Evolutionary conservation across 2,329 filamentous ascomycete genomes (phyloP).

Genomic region (Monilinia fructigena): DNA sequence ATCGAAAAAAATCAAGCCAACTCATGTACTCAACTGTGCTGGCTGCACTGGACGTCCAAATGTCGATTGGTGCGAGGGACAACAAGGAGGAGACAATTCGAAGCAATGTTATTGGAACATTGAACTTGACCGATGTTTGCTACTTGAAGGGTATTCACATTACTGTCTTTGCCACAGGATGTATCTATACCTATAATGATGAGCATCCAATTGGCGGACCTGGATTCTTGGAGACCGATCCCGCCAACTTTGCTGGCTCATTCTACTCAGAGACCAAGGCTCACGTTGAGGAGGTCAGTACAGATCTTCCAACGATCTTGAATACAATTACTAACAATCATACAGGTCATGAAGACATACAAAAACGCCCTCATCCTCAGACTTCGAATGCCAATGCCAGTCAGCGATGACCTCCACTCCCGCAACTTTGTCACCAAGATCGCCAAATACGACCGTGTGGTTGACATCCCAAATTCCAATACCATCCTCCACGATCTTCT

Average conservation of each 20-base stretch:
- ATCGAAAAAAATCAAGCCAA: slow-evolving; percentile 60
- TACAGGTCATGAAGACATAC: slow-evolving; percentile 60
- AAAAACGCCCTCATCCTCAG: slow-evolving; percentile 61
- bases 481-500: slow-evolving; percentile 64
- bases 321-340: slow-evolving; percentile 22
- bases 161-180: slow-evolving; percentile 67
- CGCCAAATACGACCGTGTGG: slow-evolving; percentile 60
- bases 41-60: slow-evolving; percentile 66
- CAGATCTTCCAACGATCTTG: background rate
- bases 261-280: slow-evolving; percentile 69
- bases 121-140: slow-evolving; percentile 63
- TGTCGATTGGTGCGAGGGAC: slow-evolving; percentile 70
- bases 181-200: slow-evolving; percentile 65
- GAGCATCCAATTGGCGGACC: slow-evolving; percentile 58
- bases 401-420: slow-evolving; percentile 64
- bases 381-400: slow-evolving; percentile 68
- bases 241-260: slow-evolving; percentile 63
- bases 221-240: slow-evolving; percentile 61
- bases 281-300: slow-evolving; percentile 59
- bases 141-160: slow-evolving; percentile 57
- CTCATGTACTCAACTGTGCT: slow-evolving; percentile 65
- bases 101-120: slow-evolving; percentile 64
- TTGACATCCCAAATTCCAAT: slow-evolving; percentile 68
- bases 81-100: slow-evolving; percentile 66
- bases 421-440: slow-evolving; percentile 72